Evolutionary conservation across 2,329 filamentous ascomycete species (phyloP).

Genomic region (Dichotomopilus funicola): DNA sequence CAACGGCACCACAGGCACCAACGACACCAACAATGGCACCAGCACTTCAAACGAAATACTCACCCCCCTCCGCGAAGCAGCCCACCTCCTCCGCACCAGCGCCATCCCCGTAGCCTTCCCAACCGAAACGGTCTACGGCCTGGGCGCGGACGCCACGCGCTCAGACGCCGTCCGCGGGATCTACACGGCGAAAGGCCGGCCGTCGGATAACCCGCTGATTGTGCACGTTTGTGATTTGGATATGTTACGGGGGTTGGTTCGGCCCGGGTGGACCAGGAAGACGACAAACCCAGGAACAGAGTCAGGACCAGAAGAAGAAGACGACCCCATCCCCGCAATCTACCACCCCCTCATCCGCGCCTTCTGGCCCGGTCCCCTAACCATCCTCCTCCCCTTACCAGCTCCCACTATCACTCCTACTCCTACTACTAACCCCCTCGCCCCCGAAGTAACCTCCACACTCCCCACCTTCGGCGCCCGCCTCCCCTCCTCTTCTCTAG

Average conservation of each 20-base stretch:
- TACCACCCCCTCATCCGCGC: slow-evolving; percentile 70
- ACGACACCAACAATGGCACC: slow-evolving; percentile 3
- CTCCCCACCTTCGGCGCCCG: slow-evolving; percentile 80
- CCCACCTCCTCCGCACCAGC: slow-evolving; percentile 55
- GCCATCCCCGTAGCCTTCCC: slow-evolving; percentile 86
- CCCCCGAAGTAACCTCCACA: slow-evolving; percentile 86
- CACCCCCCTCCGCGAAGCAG: slow-evolving; percentile 54
- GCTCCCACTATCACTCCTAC: too few species aligned
- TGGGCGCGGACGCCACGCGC: slow-evolving; percentile 92
- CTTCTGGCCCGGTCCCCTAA: slow-evolving; percentile 95
- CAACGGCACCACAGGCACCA: slow-evolving; percentile 13
- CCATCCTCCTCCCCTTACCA: slow-evolving; percentile 79
- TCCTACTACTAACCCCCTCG: too few species aligned
- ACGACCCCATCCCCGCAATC: slow-evolving; percentile 57
- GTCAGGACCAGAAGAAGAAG: slow-evolving; percentile 24
- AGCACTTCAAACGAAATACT: too few species aligned
- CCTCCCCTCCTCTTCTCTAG: slow-evolving; percentile 81
- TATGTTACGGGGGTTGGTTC: slow-evolving; percentile 63
- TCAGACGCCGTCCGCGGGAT: slow-evolving; percentile 82
- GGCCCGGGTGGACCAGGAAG: neutral
- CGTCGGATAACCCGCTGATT: slow-evolving; percentile 92
- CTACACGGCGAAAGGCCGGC: slow-evolving; percentile 81
- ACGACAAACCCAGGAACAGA: neutral
- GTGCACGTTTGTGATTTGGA: slow-evolving; percentile 78
- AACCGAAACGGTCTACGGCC: slow-evolving; percentile 94